These are phyloP conservation scores for Penicillium waksmanii DNA, from an alignment of 495 filamentous ascomycete species.

Conservation along the genomic window DNA sequence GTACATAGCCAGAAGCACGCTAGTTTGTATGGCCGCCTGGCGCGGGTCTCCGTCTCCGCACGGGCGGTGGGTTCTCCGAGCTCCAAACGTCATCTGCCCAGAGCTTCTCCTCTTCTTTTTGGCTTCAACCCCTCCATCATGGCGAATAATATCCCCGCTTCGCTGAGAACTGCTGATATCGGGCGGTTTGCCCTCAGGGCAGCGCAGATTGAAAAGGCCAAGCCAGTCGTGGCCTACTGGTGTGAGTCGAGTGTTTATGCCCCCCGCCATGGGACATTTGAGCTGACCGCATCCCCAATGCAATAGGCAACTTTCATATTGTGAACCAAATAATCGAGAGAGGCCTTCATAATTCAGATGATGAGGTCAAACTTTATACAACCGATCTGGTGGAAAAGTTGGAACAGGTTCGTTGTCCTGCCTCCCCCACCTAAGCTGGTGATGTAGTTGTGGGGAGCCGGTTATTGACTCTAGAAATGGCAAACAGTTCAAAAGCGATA, in stretches of 20 bases:
- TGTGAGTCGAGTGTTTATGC: constrained; percentile 59
- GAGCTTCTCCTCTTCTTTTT: constrained; percentile 2
- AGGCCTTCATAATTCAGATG: constrained; percentile 73
- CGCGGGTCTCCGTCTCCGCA: constrained; percentile 26
- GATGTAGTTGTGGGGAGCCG: background rate
- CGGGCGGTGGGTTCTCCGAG: constrained; percentile 31
- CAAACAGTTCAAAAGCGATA: constrained; percentile 65
- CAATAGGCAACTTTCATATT: constrained; percentile 84
- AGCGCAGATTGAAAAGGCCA: constrained; percentile 78
- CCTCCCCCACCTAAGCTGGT: background rate
- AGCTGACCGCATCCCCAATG: constrained; percentile 18
- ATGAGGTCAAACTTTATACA: constrained; percentile 77
- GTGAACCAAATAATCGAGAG: constrained; percentile 87
- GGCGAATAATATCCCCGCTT: constrained; percentile 73
- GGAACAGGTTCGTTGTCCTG: constrained; percentile 66
- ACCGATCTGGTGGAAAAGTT: constrained; percentile 87
- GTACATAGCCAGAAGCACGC: background rate
- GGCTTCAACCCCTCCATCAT: constrained; percentile 45
- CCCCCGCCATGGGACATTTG: constrained; percentile 3
- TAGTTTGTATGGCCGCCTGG: background rate
- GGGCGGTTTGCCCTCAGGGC: constrained; percentile 79
- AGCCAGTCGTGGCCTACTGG: constrained; percentile 91
- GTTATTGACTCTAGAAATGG: constrained; percentile 15
- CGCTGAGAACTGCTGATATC: constrained; percentile 76
- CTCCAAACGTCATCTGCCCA: constrained; percentile 20